Base-by-base conservation (phyloP, 179 eudicot species). In the Drosera spatulata region DNA sequence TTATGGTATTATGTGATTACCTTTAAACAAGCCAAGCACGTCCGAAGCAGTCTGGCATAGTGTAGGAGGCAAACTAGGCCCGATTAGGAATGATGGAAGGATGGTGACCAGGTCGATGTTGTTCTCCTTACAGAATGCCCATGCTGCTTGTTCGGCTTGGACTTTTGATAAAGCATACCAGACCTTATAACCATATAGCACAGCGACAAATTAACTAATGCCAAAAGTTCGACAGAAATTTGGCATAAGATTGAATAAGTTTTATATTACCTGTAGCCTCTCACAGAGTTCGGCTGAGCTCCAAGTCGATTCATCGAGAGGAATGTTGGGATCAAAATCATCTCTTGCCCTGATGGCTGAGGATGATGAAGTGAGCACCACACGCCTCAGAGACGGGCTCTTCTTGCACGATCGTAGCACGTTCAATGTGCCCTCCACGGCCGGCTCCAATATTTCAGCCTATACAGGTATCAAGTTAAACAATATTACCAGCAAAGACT, bases 111-210 rank as follows among this genome's bases (percentile, higher is more conserved):
- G 62, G 65, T 93, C 93, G 13, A 93, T 82, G 59, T 74, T 67
- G 72, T 85, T 84, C 61, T 80, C 76, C 65, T 75, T 78, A 76
- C 95, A 81, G 71, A 79, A 93, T 38, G 81, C 82, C 99, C 99
- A 93, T 50, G 99, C 99, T 49, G 94, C 84, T 67, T 41, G 84
- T 76, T 93, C 99, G 2, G 99, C 95, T 47, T 76, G 72, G 7
- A 86, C 85, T 74, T 93, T 93, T 1, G 99, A 86, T 43, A 93
- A 50, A 5, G 67, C 84, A 74, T 93, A 93, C 99, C 99, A 93
- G 12, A 78, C 72, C 95, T 87, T 61, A 22, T 7, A 56, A 8
- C 7, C 8, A 37, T 37, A 50, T 7, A 50, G 4, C 53, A 12
- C 13, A 1, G 13, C 13, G 53, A 10, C 49, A 46, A 46, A 46